Evolutionary conservation across 2,329 filamentous ascomycete species (phyloP), one percentile per base, ranked within the genome.

Genomic region (Colletotrichum kahawae): DNA sequence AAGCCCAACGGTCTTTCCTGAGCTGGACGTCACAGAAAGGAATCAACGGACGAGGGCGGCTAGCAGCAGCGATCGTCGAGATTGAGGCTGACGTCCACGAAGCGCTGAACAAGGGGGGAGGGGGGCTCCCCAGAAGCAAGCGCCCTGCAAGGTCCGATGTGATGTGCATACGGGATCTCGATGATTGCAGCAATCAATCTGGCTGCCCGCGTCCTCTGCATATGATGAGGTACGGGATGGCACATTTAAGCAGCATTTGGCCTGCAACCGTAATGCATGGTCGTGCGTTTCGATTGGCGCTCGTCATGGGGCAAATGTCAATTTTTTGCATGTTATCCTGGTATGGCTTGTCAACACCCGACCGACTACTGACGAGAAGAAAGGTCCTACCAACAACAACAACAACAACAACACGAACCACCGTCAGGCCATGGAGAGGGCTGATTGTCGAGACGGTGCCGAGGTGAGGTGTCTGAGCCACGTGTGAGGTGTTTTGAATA

Each of bases 121-220:
- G 43, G n/a, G 38, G 43, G 33, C 36, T 34, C 43, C 66, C 57
- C 57, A 31, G 16, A 48, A 34, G 56, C 56, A 73, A 57, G 70
- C 63, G 63, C 57, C 73, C 63, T 65, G 57, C 65, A 70, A 65
- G 74, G 48, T 38, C 29, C 48, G 29, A 60, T n/a, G 38, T 63
- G 31, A 60, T 70, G 74, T 65, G 70, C 63, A 67, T 62, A 57
- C 48, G 24, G 48, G 31, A 66, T 67, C n/a, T 57, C 54, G 31
- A 69, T 71, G 21, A 57, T 68, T 63, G 63, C 72, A 56, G 67
- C 51, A 36, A 21, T 66, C 29, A 60, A 66, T 33, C 60, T 71
- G 48, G 59, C 38, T 63, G 67, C 57, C 54, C 36, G 36, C 16
- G 33, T 13, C 51, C 38, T 70, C 21, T 68, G 66, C 38, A 62